Conservation (phyloP, 2,329 filamentous ascomycete genomes). For the Furcasterigmium furcatum region DNA sequence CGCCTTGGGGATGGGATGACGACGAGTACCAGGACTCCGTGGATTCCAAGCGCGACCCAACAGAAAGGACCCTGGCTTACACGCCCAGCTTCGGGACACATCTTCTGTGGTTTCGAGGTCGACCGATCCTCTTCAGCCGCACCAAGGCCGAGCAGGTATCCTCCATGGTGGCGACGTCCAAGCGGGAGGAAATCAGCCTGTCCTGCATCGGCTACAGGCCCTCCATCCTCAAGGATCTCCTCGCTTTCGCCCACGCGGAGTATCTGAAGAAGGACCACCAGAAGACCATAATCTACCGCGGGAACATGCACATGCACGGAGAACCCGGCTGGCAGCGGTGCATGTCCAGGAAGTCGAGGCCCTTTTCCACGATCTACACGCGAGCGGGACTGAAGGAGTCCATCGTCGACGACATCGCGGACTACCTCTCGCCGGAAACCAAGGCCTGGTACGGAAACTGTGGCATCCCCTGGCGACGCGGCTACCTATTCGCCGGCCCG, state of each 20-base stretch:
- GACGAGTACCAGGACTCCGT: slow-evolving; percentile 39
- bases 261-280: slow-evolving; percentile 56
- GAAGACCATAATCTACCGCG: slow-evolving; percentile 65
- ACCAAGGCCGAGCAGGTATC: slow-evolving; percentile 42
- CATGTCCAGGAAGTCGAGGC: slow-evolving; percentile 56
- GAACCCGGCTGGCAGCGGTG: slow-evolving; percentile 58
- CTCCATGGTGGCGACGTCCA: slow-evolving; percentile 34
- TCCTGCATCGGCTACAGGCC: slow-evolving; percentile 61
- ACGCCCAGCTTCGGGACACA: slow-evolving; percentile 66
- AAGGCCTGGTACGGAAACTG: slow-evolving; percentile 79
- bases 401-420: slow-evolving; percentile 57
- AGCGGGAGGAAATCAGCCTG: slow-evolving; percentile 57
- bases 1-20: slow-evolving; percentile 39
- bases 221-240: slow-evolving; percentile 56
- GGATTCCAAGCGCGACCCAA: slow-evolving; percentile 15
- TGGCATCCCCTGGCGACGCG: slow-evolving; percentile 81
- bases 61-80: slow-evolving; percentile 53
- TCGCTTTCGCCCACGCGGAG: slow-evolving; percentile 52
- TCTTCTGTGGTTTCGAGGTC: slow-evolving; percentile 64
- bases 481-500: slow-evolving; percentile 78
- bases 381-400: slow-evolving; percentile 57
- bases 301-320: slow-evolving; percentile 35
- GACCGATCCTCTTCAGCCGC: slow-evolving; percentile 56
- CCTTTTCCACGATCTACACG: slow-evolving; percentile 64
- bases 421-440: slow-evolving; percentile 61